A percentile compares a stretch with the other conserved stretches of the same genome.
Conservation (phyloP, 306 rosid species). For the Cicer yamashitae region DNA sequence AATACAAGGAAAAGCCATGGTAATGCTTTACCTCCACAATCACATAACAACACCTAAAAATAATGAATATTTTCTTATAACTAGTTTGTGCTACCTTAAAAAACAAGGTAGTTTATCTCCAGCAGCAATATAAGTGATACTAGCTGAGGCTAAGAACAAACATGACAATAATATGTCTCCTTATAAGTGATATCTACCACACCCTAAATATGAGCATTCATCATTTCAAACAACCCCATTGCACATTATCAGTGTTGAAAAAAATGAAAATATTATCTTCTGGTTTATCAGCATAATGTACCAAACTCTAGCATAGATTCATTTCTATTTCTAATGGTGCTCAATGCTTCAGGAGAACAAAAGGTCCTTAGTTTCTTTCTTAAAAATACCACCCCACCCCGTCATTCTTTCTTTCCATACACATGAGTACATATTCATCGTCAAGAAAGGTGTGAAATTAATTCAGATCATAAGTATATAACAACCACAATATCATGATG, state of each 20-base stretch:
- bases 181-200: conserved; percentile 1
- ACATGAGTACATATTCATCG: neutral
- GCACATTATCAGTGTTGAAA: conserved; percentile 13
- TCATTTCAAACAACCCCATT: conserved; percentile 22
- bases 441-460: neutral
- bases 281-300: conserved; percentile 10
- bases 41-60: conserved; percentile 16
- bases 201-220: conserved; percentile 4
- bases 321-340: conserved; percentile 16
- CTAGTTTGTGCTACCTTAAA: neutral
- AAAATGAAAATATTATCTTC: conserved; percentile 18
- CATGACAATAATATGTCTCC: conserved; percentile 23
- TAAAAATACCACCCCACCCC: neutral
- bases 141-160: conserved; percentile 19
- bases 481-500: conserved; percentile 19
- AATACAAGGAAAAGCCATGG: neutral
- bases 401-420: neutral
- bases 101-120: conserved; percentile 29
- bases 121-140: conserved; percentile 10
- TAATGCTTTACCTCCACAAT: neutral
- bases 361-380: neutral
- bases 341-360: conserved; percentile 10
- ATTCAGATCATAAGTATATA: conserved; percentile 12
- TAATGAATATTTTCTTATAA: conserved; percentile 4
- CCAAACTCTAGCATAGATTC: conserved; percentile 4